Conservation (phyloP, 1,139 yeast genomes). For the Pneumocystis murina region DNA sequence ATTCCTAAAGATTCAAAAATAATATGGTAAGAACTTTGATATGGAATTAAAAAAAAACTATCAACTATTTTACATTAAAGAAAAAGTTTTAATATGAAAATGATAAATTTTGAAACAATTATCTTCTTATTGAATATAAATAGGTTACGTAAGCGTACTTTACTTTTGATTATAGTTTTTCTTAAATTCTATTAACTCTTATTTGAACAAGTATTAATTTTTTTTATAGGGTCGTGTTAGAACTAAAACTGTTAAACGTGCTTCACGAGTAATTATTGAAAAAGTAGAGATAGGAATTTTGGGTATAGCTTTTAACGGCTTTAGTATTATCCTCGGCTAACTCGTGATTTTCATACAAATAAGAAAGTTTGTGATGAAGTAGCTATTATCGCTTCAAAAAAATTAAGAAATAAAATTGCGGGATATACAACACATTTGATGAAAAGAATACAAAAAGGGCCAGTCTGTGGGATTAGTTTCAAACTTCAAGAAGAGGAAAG, state of each 20-base stretch:
- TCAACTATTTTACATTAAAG: no score
- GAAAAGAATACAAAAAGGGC: conserved; percentile 99
- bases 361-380: conserved; percentile 97
- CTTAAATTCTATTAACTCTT: neutral
- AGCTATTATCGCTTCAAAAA: conserved; percentile 98
- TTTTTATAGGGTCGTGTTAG: conserved; percentile 80
- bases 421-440: conserved; percentile 99
- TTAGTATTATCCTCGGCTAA: conserved; percentile 94
- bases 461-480: conserved; percentile 99
- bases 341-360: conserved; percentile 99
- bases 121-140: no score
- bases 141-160: no score
- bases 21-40: no score
- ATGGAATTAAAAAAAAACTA: no score
- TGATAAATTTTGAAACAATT: no score
- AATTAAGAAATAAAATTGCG: conserved; percentile 99
- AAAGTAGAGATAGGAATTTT: conserved; percentile 25
- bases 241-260: conserved; percentile 99
- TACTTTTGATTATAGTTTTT: neutral
- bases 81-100: no score
- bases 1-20: no score
- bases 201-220: neutral
- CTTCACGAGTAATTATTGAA: conserved; percentile 99
- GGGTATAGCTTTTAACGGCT: neutral
- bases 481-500: conserved; percentile 99